phyloP scores from a whole-genome alignment of 805 yeast species.

The Starmerella potacharoeniae region DNA sequence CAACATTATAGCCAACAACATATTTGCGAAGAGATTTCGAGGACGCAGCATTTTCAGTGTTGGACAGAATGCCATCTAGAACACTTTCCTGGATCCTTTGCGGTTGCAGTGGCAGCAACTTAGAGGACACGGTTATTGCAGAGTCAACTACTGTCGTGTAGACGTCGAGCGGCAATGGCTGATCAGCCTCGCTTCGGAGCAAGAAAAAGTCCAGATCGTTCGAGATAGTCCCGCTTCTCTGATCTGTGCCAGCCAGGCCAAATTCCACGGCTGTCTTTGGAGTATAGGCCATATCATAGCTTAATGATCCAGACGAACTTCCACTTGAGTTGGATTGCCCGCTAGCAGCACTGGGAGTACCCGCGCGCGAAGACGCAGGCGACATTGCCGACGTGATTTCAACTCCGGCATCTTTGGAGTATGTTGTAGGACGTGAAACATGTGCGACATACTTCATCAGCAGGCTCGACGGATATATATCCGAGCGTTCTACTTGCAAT shows the following conservation, averaged over 20 bases:
- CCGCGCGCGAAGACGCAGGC: not conserved
- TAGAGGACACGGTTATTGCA: slow-evolving; percentile 65
- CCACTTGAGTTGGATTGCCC: not conserved
- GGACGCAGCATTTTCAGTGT: slow-evolving; percentile 30
- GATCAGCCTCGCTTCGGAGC: not conserved
- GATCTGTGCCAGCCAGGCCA: not conserved
- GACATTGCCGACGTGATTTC: slow-evolving; percentile 13
- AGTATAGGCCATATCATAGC: not conserved
- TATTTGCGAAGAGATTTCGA: slow-evolving; percentile 1
- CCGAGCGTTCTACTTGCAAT: slow-evolving; percentile 13
- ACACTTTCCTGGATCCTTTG: slow-evolving; percentile 75
- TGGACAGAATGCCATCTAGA: slow-evolving; percentile 63
- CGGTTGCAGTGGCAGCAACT: slow-evolving; percentile 59
- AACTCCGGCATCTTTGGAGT: slow-evolving; percentile 13
- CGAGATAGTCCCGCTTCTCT: not conserved
- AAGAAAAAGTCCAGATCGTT: slow-evolving; percentile 11
- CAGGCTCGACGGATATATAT: slow-evolving; percentile 31
- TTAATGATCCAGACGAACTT: not conserved
- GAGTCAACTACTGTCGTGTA: slow-evolving; percentile 44
- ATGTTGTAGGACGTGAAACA: slow-evolving; percentile 6
- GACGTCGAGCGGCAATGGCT: slow-evolving; percentile 1
- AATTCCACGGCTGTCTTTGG: not conserved
- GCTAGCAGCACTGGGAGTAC: not conserved
- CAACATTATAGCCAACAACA: slow-evolving; percentile 14
- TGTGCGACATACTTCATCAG: slow-evolving; percentile 29